Evolutionary conservation across 2,329 filamentous ascomycete genomes (phyloP).

Genomic region (Cytospora leucostoma): DNA sequence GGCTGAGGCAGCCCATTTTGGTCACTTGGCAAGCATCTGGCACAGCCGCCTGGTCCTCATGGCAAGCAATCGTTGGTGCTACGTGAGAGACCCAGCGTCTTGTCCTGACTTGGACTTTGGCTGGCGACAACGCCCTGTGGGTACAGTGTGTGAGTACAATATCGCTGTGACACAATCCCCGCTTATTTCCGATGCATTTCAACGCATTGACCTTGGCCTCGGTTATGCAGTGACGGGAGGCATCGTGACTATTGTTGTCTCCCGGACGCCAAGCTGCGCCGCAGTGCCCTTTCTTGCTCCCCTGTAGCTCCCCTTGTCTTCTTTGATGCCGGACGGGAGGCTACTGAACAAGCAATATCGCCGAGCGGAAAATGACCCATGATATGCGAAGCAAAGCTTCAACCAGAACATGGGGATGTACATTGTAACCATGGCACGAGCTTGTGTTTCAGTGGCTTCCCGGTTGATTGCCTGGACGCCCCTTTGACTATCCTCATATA

Average conservation of each 20-base stretch:
- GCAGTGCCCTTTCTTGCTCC: background rate
- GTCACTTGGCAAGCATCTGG: background rate
- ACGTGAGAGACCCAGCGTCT: background rate
- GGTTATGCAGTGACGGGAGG: constrained; percentile 1
- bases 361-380: background rate
- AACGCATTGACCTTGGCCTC: background rate
- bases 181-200: constrained; percentile 5
- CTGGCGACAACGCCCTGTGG: constrained; percentile 3
- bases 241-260: background rate
- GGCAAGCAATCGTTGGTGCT: constrained; percentile 11
- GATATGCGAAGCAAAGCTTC: background rate
- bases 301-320: background rate
- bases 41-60: background rate
- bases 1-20: too few relatives aligned
- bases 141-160: background rate
- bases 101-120: background rate
- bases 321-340: constrained; percentile 6
- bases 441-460: background rate
- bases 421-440: background rate
- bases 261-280: background rate
- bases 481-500: background rate
- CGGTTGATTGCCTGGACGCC: background rate
- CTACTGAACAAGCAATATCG: constrained; percentile 23
- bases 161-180: constrained; percentile 7
- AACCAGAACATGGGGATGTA: background rate